phyloP scores from a whole-genome alignment of 192 early-diverging fungal species.

The Diversispora epigaea region DNA sequence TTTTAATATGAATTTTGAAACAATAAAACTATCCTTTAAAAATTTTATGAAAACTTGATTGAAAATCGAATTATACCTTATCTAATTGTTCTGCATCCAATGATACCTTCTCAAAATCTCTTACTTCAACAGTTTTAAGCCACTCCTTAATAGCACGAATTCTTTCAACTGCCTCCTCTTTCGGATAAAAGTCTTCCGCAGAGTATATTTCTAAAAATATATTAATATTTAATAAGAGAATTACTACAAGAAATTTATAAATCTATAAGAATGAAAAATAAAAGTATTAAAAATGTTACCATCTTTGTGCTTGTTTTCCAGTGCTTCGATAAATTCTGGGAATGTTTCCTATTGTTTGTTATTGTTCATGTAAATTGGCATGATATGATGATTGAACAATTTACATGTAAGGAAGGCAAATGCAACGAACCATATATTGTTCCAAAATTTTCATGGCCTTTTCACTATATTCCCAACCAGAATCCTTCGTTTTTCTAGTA shows the following conservation, averaged over 20 bases:
- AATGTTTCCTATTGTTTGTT: slow-evolving; percentile 34
- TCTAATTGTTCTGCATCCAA: slow-evolving; percentile 66
- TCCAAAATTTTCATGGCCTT: slow-evolving; percentile 73
- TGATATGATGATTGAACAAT: background rate
- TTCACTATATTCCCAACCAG: slow-evolving; percentile 83
- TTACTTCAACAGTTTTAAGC: slow-evolving; percentile 61
- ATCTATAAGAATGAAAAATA: slow-evolving; percentile 26
- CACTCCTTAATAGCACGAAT: slow-evolving; percentile 62
- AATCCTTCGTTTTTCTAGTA: slow-evolving; percentile 66
- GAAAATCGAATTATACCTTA: slow-evolving; percentile 42
- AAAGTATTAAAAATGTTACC: slow-evolving; percentile 34
- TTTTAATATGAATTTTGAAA: slow-evolving; percentile 15
- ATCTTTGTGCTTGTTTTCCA: slow-evolving; percentile 42
- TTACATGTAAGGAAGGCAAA: background rate
- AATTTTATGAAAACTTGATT: background rate
- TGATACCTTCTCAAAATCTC: slow-evolving; percentile 62
- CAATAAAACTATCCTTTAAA: no score
- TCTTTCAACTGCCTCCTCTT: slow-evolving; percentile 42
- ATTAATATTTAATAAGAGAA: slow-evolving; percentile 38
- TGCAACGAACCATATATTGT: slow-evolving; percentile 65
- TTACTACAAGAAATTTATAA: slow-evolving; percentile 19
- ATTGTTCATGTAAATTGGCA: background rate
- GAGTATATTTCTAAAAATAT: slow-evolving; percentile 53
- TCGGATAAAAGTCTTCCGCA: slow-evolving; percentile 62
- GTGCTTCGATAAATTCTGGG: slow-evolving; percentile 52